A percentile compares a stretch with the other conserved stretches of the same genome.
These are phyloP conservation scores for Boletus insuetus DNA, from an alignment of 768 basidiomycete genomes.

Conservation along the genomic window DNA sequence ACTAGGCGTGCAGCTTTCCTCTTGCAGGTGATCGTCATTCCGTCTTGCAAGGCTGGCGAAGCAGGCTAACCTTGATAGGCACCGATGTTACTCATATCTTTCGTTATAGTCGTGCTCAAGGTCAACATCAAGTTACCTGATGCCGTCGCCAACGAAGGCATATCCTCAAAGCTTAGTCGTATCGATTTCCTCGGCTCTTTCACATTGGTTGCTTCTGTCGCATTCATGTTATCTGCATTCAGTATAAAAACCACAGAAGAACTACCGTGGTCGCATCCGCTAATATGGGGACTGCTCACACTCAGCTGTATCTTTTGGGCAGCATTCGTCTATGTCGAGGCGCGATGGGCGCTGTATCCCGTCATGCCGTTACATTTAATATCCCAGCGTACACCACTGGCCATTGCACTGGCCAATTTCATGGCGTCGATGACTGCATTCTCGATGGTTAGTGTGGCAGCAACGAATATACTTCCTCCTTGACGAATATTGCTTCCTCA, in stretches of 20 bases:
- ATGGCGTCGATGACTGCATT: slow-evolving; percentile 75
- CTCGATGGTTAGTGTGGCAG: slow-evolving; percentile 55
- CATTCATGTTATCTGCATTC: slow-evolving; percentile 71
- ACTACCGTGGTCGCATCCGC: slow-evolving; percentile 69
- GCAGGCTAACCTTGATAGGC: slow-evolving; percentile 45
- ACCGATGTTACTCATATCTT: slow-evolving; percentile 72
- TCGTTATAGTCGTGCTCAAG: slow-evolving; percentile 68
- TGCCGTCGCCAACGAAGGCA: slow-evolving; percentile 55
- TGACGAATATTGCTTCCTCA: slow-evolving; percentile 17
- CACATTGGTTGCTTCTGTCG: slow-evolving; percentile 71
- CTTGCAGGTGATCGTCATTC: slow-evolving; percentile 58
- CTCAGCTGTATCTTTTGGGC: slow-evolving; percentile 51
- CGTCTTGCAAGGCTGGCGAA: not conserved
- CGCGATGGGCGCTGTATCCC: slow-evolving; percentile 73
- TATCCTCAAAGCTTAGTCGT: slow-evolving; percentile 64
- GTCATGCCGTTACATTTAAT: slow-evolving; percentile 87
- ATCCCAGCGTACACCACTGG: slow-evolving; percentile 73
- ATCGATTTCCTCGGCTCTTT: slow-evolving; percentile 85
- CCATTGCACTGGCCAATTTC: slow-evolving; percentile 78
- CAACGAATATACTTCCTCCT: not conserved
- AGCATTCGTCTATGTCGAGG: slow-evolving; percentile 77
- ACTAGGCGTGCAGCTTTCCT: slow-evolving; percentile 83
- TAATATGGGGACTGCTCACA: slow-evolving; percentile 64
- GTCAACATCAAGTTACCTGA: slow-evolving; percentile 76
- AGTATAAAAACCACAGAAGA: slow-evolving; percentile 78